These are phyloP conservation scores for Phialemonium atrogriseum DNA, from an alignment of 2,329 filamentous ascomycete species.

Conservation along the genomic window DNA sequence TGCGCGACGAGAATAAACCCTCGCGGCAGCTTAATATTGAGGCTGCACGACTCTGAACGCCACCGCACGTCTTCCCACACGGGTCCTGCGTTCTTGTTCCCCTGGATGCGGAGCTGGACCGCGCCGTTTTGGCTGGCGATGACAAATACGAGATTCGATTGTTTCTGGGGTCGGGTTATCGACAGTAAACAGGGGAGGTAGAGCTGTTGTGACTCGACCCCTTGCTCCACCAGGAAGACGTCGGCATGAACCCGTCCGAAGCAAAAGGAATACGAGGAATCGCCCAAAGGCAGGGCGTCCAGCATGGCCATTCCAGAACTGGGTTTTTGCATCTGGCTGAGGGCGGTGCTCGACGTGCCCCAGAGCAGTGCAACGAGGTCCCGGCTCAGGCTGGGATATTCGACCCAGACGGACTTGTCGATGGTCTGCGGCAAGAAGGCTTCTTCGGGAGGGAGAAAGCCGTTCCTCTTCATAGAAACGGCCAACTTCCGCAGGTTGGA, in stretches of 20 bases:
- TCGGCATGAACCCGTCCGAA: slow-evolving; percentile 73
- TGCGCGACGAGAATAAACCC: slow-evolving; percentile 67
- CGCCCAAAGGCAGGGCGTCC: slow-evolving; percentile 68
- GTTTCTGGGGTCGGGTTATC: slow-evolving; percentile 60
- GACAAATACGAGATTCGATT: slow-evolving; percentile 62
- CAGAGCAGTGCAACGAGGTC: slow-evolving; percentile 65
- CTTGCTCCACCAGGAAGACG: slow-evolving; percentile 65
- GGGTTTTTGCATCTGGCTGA: slow-evolving; percentile 39
- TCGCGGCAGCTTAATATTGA: slow-evolving; percentile 65
- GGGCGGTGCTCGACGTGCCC: slow-evolving; percentile 44
- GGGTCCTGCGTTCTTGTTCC: slow-evolving; percentile 57
- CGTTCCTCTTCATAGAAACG: slow-evolving; percentile 77
- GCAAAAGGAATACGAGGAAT: slow-evolving; percentile 65
- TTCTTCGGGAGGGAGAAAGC: slow-evolving; percentile 64
- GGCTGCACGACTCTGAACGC: slow-evolving; percentile 57
- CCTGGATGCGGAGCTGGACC: slow-evolving; percentile 66
- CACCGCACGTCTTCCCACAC: slow-evolving; percentile 79
- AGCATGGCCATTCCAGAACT: slow-evolving; percentile 44
- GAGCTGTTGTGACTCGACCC: slow-evolving; percentile 58
- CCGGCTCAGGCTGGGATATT: slow-evolving; percentile 65
- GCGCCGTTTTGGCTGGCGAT: slow-evolving; percentile 74
- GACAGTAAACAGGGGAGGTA: slow-evolving; percentile 69
- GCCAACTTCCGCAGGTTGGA: slow-evolving; percentile 65
- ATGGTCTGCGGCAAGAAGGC: slow-evolving; percentile 66
- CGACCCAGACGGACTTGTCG: slow-evolving; percentile 74